A percentile compares a stretch with the other conserved stretches of the same genome.
Evolutionary conservation across 805 yeast genomes (phyloP).

Genomic region (Ogataea glucozyma): DNA sequence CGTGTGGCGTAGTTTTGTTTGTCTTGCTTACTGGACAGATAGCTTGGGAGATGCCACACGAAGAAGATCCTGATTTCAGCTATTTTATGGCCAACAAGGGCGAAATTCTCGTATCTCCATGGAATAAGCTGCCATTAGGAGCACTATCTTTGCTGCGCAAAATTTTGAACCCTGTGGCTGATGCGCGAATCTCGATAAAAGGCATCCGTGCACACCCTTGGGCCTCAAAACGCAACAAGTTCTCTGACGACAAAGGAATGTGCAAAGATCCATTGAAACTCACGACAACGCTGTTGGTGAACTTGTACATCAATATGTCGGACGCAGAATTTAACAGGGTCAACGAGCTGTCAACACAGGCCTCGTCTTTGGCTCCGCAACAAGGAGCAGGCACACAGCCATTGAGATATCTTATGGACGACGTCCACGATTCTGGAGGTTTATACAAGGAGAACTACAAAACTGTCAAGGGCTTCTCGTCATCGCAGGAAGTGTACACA

Average conservation of each 20-base stretch:
- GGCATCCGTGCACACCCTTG: slow-evolving; percentile 55
- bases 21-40: slow-evolving; percentile 65
- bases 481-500: slow-evolving; percentile 45
- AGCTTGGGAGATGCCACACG: slow-evolving; percentile 70
- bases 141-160: slow-evolving; percentile 54
- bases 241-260: slow-evolving; percentile 46
- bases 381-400: slow-evolving; percentile 52
- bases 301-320: slow-evolving; percentile 52
- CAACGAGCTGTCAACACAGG: slow-evolving; percentile 29
- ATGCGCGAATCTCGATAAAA: slow-evolving; percentile 42
- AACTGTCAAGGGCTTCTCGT: slow-evolving; percentile 30
- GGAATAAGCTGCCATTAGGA: slow-evolving; percentile 53
- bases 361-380: slow-evolving; percentile 3
- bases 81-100: slow-evolving; percentile 44
- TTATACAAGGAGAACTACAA: slow-evolving; percentile 29
- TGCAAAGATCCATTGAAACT: slow-evolving; percentile 55
- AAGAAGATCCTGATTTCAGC: slow-evolving; percentile 46
- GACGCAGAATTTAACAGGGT: slow-evolving; percentile 45
- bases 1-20: slow-evolving; percentile 63
- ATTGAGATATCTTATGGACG: slow-evolving; percentile 40
- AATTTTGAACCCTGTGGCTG: slow-evolving; percentile 51
- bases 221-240: slow-evolving; percentile 46
- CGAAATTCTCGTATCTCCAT: slow-evolving; percentile 47
- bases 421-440: slow-evolving; percentile 30
- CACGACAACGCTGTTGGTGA: slow-evolving; percentile 51